A percentile compares a stretch with the other conserved stretches of the same genome.
phyloP scores from a whole-genome alignment of 2,329 filamentous ascomycete genomes.

The Epichloe amarillans region DNA sequence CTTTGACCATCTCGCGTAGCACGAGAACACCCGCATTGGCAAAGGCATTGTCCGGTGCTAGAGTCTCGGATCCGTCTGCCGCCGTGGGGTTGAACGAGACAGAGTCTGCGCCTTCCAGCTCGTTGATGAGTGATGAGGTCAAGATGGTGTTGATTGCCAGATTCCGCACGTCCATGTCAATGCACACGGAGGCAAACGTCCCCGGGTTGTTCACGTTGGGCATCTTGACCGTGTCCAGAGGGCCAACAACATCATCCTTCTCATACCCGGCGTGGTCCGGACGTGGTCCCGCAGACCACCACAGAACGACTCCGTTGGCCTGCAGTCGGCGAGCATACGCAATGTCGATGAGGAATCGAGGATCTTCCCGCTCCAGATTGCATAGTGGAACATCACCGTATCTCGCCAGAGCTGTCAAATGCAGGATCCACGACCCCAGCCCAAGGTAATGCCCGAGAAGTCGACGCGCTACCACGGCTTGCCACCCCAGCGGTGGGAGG shows the following conservation, averaged over 20 bases:
- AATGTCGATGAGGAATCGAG: conserved; percentile 88
- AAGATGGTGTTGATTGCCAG: conserved; percentile 96
- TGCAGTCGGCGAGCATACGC: conserved; percentile 85
- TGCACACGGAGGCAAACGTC: conserved; percentile 90
- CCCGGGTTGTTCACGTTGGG: conserved; percentile 86
- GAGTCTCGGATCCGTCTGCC: conserved; percentile 31
- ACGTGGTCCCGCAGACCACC: conserved; percentile 82
- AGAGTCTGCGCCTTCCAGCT: conserved; percentile 80
- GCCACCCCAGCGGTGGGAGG: conserved; percentile 87
- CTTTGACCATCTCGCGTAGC: conserved; percentile 93
- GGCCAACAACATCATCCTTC: conserved; percentile 72
- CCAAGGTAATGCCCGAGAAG: conserved; percentile 83
- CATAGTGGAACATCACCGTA: conserved; percentile 93
- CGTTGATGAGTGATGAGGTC: conserved; percentile 91
- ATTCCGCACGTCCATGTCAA: conserved; percentile 88
- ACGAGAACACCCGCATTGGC: conserved; percentile 84
- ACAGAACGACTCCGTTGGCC: conserved; percentile 83
- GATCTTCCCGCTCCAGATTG: conserved; percentile 89
- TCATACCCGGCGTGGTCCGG: conserved; percentile 96
- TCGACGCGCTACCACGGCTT: conserved; percentile 73
- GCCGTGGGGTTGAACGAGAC: conserved; percentile 59
- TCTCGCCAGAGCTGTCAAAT: conserved; percentile 73
- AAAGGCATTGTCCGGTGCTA: conserved; percentile 82
- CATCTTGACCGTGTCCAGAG: conserved; percentile 81
- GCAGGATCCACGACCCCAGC: conserved; percentile 82